Evolutionary conservation across 73 alveolate species (phyloP), one percentile per base, ranked within the genome.

Genomic region (Paramecium tetraurelia): DNA sequence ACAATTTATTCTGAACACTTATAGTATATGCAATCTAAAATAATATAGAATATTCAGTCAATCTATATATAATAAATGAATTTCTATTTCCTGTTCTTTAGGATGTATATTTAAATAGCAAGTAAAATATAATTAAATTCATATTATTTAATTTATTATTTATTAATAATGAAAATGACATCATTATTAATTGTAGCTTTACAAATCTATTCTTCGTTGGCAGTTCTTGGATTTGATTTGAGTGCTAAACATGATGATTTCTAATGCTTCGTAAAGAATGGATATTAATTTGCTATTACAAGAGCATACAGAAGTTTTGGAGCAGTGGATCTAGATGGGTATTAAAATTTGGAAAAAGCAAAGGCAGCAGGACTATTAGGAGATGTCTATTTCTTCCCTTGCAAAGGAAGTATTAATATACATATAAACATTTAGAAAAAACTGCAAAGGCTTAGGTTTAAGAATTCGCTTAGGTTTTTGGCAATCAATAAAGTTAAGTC

Each of bases 371-470:
- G 98, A 16, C 36, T 93, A 72, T 58, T 80, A 86, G 95, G 94
- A 7, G 98, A 96, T 92, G 96, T 89, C 20, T 95, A 95, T 85
- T 86, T 94, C 93, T 95, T 95, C 95, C 98, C 98, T 3, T 94
- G 97, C 71, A 85, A 71, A 44, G 75, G 48, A 58, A 86, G 92
- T 27, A 87, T 12, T 1, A 12, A 40, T 16, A 12, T 38, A n/a
- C n/a, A 53, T 4, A 18, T n/a, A 53, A 53, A 18, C 14, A 24
- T 7, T 38, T 84, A 85, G 96, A 88, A n/a, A 77, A 83, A 76
- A 71, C 92, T 20, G 95, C 96, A 5, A 69, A 92, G 5, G 14
- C 58, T 27, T 88, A 94, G 75, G 97, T 86, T 14, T 46, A 69
- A 21, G 89, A 80, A 5, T 36, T 85, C 50, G 85, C 93, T 3